Evolutionary conservation across 2,329 filamentous ascomycete genomes (phyloP).

Genomic region (Ceratocystis papillata): DNA sequence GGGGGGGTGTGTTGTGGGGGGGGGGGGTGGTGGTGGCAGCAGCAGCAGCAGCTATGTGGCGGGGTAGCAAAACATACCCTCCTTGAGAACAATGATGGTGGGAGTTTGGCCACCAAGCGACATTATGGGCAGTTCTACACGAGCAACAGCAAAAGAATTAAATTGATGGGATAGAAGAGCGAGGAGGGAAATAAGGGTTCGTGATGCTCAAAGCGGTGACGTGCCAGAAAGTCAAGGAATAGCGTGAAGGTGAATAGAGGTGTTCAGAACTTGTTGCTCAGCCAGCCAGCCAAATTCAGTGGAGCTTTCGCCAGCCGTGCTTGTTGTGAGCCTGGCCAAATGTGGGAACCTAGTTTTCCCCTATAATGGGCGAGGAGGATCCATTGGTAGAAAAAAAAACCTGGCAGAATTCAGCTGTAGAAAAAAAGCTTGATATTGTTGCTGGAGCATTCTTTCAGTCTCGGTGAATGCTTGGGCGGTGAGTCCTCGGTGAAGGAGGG

Average conservation of each 20-base stretch:
- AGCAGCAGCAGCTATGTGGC: constrained; percentile 30
- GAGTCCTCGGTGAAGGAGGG: constrained; percentile 14
- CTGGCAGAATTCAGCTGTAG: constrained; percentile 18
- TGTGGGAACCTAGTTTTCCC: constrained; percentile 8
- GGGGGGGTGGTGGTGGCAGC: no score
- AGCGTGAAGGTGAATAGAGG: constrained; percentile 20
- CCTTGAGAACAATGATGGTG: constrained; percentile 95
- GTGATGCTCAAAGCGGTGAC: constrained; percentile 22
- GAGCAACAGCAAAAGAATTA: constrained; percentile 15
- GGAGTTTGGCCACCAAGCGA: constrained; percentile 96
- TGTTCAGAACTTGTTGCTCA: constrained; percentile 19
- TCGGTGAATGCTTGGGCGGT: constrained; percentile 12
- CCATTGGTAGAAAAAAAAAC: constrained; percentile 16
- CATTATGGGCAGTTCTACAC: constrained; percentile 44
- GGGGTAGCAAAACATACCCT: constrained; percentile 56
- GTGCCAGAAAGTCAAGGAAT: constrained; percentile 20
- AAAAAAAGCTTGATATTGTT: constrained; percentile 12
- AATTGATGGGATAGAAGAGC: constrained; percentile 2
- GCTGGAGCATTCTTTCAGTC: constrained; percentile 20
- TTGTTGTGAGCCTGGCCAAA: constrained; percentile 7
- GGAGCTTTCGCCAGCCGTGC: constrained; percentile 16
- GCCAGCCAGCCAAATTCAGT: constrained; percentile 9
- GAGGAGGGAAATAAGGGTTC: constrained; percentile 14
- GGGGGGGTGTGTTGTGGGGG: no score
- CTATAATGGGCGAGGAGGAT: not conserved